phyloP scores from a whole-genome alignment of 2,329 filamentous ascomycete genomes.

The Apiospora aurea region DNA sequence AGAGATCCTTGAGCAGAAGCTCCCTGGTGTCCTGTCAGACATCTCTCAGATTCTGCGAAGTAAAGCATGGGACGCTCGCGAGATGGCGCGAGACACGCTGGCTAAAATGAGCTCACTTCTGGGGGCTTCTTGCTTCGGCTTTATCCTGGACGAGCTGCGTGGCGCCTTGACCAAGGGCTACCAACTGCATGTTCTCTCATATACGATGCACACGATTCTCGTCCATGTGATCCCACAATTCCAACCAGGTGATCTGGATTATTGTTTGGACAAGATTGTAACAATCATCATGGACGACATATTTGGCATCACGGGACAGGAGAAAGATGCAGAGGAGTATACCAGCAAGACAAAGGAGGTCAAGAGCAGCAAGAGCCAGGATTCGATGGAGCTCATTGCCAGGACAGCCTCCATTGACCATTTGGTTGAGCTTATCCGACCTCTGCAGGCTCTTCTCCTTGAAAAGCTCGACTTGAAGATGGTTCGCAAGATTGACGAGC shows the following conservation, averaged over 20 bases:
- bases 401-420: constrained; percentile 79
- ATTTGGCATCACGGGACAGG: constrained; percentile 89
- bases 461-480: constrained; percentile 86
- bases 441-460: constrained; percentile 78
- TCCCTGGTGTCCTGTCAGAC: constrained; percentile 87
- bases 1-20: constrained; percentile 73
- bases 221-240: constrained; percentile 77
- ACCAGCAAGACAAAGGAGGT: constrained; percentile 96
- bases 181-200: constrained; percentile 93
- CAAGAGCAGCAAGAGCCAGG: constrained; percentile 97
- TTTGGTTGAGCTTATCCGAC: constrained; percentile 77
- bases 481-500: constrained; percentile 88
- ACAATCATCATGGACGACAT: constrained; percentile 96
- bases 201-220: constrained; percentile 90
- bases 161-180: constrained; percentile 85
- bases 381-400: constrained; percentile 93
- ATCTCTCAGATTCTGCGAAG: constrained; percentile 93
- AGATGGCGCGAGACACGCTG: constrained; percentile 88
- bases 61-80: constrained; percentile 85
- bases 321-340: constrained; percentile 97
- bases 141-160: constrained; percentile 90
- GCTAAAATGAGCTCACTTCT: constrained; percentile 82
- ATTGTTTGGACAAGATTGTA: constrained; percentile 81
- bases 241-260: constrained; percentile 84
- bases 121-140: constrained; percentile 84